phyloP scores from a whole-genome alignment of 1,284 basidiomycete species.

The Microbotryum saponariae region DNA sequence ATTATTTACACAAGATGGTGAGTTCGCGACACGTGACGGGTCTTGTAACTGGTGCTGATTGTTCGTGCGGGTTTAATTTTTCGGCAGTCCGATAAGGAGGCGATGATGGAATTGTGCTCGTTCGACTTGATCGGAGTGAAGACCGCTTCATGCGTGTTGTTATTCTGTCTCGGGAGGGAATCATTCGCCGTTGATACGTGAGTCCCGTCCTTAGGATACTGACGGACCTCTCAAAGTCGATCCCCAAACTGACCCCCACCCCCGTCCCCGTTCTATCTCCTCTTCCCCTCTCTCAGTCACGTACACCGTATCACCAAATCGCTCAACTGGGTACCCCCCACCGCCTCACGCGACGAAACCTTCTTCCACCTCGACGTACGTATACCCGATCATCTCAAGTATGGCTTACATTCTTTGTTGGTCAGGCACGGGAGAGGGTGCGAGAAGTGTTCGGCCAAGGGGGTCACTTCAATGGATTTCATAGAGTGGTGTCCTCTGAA shows the following conservation, averaged over 20 bases:
- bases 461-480: conserved; percentile 34
- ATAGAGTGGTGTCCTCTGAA: conserved; percentile 37
- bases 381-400: conserved; percentile 60
- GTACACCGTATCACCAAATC: conserved; percentile 59
- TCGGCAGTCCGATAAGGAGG: conserved; percentile 48
- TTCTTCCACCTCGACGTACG: conserved; percentile 62
- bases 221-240: no score
- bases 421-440: conserved; percentile 52
- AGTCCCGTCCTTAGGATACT: neutral
- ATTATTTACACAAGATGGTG: conserved; percentile 28
- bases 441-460: conserved; percentile 38
- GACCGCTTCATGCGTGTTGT: conserved; percentile 65
- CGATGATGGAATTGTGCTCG: conserved; percentile 54
- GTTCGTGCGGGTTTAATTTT: no score
- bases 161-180: conserved; percentile 65
- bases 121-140: conserved; percentile 68
- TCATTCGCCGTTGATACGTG: conserved; percentile 68
- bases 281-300: conserved; percentile 40
- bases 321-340: conserved; percentile 62
- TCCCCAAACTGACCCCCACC: no score
- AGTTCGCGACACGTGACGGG: neutral
- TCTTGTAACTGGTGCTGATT: neutral
- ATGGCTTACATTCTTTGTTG: conserved; percentile 62
- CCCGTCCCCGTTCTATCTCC: no score
- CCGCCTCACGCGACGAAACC: conserved; percentile 54